Conservation (phyloP, 2,329 filamentous ascomycete genomes). For the Diaporthe sp. region DNA sequence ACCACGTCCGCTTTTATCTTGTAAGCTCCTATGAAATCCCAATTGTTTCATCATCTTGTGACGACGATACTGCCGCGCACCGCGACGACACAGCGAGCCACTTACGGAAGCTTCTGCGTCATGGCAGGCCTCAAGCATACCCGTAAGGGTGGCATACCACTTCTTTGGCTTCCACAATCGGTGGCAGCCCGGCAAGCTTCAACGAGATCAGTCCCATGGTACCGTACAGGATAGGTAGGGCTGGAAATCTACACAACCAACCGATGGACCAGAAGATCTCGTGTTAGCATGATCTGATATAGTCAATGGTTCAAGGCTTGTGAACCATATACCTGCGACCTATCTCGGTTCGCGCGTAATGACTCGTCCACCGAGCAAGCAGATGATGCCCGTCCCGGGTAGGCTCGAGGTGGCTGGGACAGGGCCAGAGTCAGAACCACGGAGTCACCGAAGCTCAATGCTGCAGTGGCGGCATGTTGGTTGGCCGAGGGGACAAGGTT, state of each 20-base stretch:
- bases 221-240: background rate
- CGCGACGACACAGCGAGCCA: background rate
- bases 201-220: background rate
- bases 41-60: background rate
- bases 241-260: background rate
- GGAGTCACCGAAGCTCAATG: conserved; percentile 6
- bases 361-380: background rate
- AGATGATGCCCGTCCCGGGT: background rate
- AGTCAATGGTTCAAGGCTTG: background rate
- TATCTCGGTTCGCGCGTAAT: background rate
- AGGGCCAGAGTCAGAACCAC: background rate
- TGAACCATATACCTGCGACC: background rate
- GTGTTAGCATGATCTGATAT: conserved; percentile 6
- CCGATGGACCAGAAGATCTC: background rate
- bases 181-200: background rate
- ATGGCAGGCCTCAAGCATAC: background rate
- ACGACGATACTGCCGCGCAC: background rate
- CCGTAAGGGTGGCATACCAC: background rate
- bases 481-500: conserved; percentile 6
- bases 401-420: background rate
- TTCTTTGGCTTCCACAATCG: background rate
- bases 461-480: background rate
- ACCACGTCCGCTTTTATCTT: background rate
- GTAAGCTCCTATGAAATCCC: background rate
- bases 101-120: background rate